phyloP scores from a whole-genome alignment of 257 asterid species.

The Lithospermum erythrorhizon region DNA sequence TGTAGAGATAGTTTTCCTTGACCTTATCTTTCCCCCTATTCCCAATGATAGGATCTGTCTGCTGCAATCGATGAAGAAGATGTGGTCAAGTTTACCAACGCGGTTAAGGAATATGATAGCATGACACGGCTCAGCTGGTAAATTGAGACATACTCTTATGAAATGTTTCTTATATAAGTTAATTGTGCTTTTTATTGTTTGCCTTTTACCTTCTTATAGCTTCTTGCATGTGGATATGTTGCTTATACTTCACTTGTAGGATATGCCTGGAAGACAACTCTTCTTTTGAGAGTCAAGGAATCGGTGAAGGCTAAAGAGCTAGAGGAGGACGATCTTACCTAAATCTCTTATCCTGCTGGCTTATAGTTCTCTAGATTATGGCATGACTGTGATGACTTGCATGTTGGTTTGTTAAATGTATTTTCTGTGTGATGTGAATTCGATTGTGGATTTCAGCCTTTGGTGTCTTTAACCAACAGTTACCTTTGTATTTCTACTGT shows the following conservation, averaged over 20 bases:
- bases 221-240: neutral
- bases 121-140: slow-evolving; percentile 93
- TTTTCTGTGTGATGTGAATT: neutral
- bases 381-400: neutral
- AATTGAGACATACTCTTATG: slow-evolving; percentile 7
- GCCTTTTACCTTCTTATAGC: neutral
- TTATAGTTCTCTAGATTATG: too few relatives aligned
- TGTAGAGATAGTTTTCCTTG: neutral
- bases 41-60: slow-evolving; percentile 54
- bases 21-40: neutral
- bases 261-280: slow-evolving; percentile 90
- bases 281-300: slow-evolving; percentile 91
- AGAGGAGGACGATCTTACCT: slow-evolving; percentile 93
- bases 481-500: too few relatives aligned
- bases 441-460: neutral
- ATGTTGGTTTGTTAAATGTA: neutral
- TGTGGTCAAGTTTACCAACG: slow-evolving; percentile 83
- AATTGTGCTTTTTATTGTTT: too few relatives aligned
- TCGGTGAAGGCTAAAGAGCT: slow-evolving; percentile 84
- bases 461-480: neutral
- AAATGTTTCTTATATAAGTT: neutral
- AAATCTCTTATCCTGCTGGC: slow-evolving; percentile 8
- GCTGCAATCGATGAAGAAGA: slow-evolving; percentile 92
- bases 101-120: slow-evolving; percentile 93
- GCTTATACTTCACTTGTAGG: slow-evolving; percentile 26